Percentiles rank a stretch among this genome's conserved stretches.
Conservation (phyloP, 2,329 filamentous ascomycete species). For the Cercospora brassicicola region DNA sequence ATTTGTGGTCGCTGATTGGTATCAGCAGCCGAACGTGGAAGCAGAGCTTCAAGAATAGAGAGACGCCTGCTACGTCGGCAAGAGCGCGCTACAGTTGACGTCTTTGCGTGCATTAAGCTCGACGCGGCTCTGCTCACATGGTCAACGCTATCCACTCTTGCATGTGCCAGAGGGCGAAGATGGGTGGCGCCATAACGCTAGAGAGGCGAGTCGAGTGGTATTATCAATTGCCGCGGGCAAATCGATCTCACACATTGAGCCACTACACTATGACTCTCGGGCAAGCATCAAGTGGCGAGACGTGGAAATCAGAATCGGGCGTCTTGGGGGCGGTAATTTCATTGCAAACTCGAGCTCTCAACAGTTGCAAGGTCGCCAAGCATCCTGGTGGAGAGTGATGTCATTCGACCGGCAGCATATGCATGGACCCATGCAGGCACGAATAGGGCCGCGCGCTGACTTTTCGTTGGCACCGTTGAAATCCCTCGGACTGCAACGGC, state of each 20-base stretch:
- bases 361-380: background rate
- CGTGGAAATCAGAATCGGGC: background rate
- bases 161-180: slow-evolving; percentile 1
- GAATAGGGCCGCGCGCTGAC: background rate
- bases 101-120: slow-evolving; percentile 5
- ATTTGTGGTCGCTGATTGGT: background rate
- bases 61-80: background rate
- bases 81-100: background rate
- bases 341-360: background rate
- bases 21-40: background rate
- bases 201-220: background rate
- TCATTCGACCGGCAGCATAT: background rate
- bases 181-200: background rate
- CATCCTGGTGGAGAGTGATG: background rate
- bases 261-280: background rate
- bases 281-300: background rate
- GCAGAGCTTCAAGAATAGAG: background rate
- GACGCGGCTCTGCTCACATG: slow-evolving; percentile 10
- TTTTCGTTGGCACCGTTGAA: background rate
- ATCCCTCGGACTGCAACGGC: slow-evolving; percentile 13
- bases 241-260: background rate
- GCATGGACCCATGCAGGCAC: background rate
- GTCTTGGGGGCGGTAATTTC: background rate
- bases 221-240: background rate
- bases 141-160: background rate